Percentiles rank a stretch among this genome's conserved stretches.
Conservation (phyloP, 306 rosid genomes). For the Cucurbita pepo region DNA sequence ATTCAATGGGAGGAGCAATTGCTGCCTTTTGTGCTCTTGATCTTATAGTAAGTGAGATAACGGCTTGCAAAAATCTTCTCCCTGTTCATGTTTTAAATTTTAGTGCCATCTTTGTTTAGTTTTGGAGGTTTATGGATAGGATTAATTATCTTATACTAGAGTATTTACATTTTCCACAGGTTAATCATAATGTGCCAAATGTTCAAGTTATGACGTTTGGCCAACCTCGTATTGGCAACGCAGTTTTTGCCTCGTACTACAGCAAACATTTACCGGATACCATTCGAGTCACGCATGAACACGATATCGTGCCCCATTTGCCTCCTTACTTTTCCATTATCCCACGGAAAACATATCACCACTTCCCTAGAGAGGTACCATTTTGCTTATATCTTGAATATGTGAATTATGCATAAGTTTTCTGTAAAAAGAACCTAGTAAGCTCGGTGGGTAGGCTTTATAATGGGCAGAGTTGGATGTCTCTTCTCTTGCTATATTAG, state of each 20-base stretch:
- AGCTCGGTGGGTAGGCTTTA: neutral
- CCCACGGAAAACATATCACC: conserved; percentile 81
- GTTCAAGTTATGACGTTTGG: conserved; percentile 91
- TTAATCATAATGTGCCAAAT: conserved; percentile 34
- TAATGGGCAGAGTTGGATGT: neutral
- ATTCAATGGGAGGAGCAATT: conserved; percentile 99
- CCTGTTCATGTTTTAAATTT: neutral
- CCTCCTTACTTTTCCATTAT: conserved; percentile 73
- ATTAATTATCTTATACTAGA: neutral
- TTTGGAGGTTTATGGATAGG: neutral
- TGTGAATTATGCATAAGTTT: neutral
- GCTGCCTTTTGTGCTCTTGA: conserved; percentile 88
- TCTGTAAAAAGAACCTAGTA: neutral
- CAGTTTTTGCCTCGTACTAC: conserved; percentile 62
- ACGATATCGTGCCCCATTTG: conserved; percentile 83
- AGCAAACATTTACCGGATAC: conserved; percentile 42
- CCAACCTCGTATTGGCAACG: conserved; percentile 94
- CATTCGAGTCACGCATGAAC: conserved; percentile 40
- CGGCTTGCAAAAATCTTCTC: neutral
- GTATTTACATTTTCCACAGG: conserved; percentile 30
- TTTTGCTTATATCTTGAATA: neutral
- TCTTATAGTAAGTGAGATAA: conserved; percentile 35
- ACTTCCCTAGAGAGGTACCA: conserved; percentile 88
- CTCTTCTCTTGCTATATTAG: neutral
- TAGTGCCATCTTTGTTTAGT: neutral